phyloP scores from a whole-genome alignment of 768 basidiomycete species.

The Leccinum variicolor region DNA sequence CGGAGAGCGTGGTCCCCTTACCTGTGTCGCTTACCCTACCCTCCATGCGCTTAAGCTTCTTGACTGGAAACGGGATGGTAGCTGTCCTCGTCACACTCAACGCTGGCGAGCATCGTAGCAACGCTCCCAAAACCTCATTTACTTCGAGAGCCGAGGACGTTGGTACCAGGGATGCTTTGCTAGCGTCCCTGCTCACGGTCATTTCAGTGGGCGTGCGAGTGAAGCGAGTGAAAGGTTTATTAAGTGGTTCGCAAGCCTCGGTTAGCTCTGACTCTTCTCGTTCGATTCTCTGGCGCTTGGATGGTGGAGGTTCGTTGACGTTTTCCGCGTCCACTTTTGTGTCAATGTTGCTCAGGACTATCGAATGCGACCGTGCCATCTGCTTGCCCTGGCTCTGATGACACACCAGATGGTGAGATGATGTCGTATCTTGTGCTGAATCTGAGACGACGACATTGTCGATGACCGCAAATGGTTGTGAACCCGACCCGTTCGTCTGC shows the following conservation, averaged over 20 bases:
- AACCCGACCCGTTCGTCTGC: not conserved
- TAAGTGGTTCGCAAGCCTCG: not conserved
- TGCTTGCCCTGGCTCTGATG: not conserved
- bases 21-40: not conserved
- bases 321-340: constrained; percentile 4
- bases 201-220: not conserved
- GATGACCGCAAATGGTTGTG: constrained; percentile 15
- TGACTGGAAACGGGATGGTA: constrained; percentile 21
- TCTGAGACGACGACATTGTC: constrained; percentile 11
- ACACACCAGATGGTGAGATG: not conserved
- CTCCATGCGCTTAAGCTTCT: constrained; percentile 12
- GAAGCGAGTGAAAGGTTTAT: not conserved
- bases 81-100: not conserved
- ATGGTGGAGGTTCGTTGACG: not conserved
- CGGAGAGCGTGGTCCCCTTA: constrained; percentile 4
- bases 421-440: not conserved
- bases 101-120: not conserved
- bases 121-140: not conserved
- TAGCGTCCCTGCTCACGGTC: not conserved
- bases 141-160: not conserved
- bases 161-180: not conserved
- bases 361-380: not conserved
- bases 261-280: not conserved
- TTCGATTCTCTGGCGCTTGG: constrained; percentile 19
- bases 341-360: not conserved